A percentile compares a stretch with the other conserved stretches of the same genome.
phyloP scores from a whole-genome alignment of 2,329 filamentous ascomycete species.

The Nemania sp. region DNA sequence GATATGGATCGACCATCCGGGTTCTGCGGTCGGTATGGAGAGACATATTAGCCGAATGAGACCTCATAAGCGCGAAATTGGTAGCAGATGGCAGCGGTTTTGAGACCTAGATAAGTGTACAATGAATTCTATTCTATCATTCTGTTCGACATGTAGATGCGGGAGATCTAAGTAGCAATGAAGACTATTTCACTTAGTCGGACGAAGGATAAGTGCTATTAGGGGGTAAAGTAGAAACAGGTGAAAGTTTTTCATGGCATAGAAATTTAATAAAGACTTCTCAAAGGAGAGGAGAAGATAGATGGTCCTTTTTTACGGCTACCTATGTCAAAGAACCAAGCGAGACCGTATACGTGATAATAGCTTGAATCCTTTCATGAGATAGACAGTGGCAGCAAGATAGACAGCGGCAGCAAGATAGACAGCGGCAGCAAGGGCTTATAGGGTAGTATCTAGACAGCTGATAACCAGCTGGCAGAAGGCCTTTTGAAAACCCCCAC shows the following conservation, averaged over 20 bases:
- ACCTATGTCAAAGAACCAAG: neutral
- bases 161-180: neutral
- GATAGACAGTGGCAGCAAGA: neutral
- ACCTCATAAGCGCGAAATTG: neutral
- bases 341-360: neutral
- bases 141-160: neutral
- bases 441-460: no score
- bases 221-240: neutral
- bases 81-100: neutral
- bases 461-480: neutral
- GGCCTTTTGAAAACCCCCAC: neutral
- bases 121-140: constrained; percentile 15
- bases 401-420: no score
- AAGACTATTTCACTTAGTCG: neutral
- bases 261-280: no score
- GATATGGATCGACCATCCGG: neutral
- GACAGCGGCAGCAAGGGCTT: neutral
- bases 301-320: neutral
- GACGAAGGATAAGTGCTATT: neutral
- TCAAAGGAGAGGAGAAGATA: no score
- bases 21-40: neutral
- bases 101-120: constrained; percentile 9
- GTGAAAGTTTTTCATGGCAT: neutral
- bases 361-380: neutral
- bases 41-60: neutral